A percentile compares a stretch with the other conserved stretches of the same genome.
Conservation (phyloP, 768 basidiomycete genomes). For the Boletus tylopilopsis region DNA sequence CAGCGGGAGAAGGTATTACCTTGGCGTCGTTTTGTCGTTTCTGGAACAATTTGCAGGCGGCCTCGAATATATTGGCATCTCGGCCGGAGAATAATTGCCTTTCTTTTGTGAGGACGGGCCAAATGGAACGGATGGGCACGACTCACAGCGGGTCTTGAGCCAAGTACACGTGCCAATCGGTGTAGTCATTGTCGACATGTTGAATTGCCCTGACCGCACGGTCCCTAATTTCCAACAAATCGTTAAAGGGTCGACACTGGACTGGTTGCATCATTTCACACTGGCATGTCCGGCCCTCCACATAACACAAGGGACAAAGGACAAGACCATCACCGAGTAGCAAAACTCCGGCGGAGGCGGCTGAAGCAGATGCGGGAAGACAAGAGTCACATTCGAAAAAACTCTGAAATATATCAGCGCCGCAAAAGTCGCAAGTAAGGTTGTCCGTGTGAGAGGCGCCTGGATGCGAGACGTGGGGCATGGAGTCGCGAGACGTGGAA, state of each 20-base stretch:
- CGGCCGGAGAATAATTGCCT: constrained; percentile 25
- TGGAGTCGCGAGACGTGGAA: constrained; percentile 36
- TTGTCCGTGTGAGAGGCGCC: constrained; percentile 20
- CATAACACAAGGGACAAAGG: constrained; percentile 70
- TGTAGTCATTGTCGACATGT: constrained; percentile 9
- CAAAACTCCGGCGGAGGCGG: constrained; percentile 9
- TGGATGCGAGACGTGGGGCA: constrained; percentile 30
- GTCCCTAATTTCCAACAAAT: constrained; percentile 44
- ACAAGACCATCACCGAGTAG: constrained; percentile 42
- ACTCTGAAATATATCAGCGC: constrained; percentile 76
- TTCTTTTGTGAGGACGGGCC: constrained; percentile 6
- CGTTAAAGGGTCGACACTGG: constrained; percentile 50
- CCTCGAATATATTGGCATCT: constrained; percentile 30
- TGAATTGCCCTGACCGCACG: constrained; percentile 32
- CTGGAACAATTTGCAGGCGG: constrained; percentile 27
- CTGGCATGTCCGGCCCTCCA: constrained; percentile 70
- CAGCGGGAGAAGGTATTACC: constrained; percentile 1
- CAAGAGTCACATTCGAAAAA: constrained; percentile 70
- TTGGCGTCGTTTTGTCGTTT: constrained; percentile 15
- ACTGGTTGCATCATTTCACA: constrained; percentile 60
- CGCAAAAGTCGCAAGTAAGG: constrained; percentile 74
- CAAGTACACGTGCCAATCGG: constrained; percentile 9
- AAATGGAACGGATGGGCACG: neutral
- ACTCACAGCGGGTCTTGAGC: constrained; percentile 23
- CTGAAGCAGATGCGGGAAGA: constrained; percentile 21